Evolutionary conservation across 2,329 filamentous ascomycete species (phyloP), one percentile per base, ranked within the genome.

Genomic region (Achaetomium macrosporum): DNA sequence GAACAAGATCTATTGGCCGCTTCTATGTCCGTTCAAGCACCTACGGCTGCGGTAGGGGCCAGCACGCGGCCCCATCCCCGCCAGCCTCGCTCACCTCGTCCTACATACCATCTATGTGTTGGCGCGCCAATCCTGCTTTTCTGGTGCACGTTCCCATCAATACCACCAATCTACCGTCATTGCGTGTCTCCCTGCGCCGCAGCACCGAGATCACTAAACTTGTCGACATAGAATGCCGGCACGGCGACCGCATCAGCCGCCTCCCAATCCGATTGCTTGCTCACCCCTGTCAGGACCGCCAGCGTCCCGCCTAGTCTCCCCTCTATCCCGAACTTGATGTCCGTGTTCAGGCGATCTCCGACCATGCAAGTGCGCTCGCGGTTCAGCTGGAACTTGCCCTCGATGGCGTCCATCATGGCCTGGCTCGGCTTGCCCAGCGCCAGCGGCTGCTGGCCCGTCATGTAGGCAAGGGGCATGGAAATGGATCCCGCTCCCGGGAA

Each of bases 321-420:
- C 66, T 97, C 86, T 58, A 96, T 80, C 3, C 93, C 93, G 68
- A 99, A 99, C 68, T 88, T 84, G 67, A 99, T 97, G 71, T 99
- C 93, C 0, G 93, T 99, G 68, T 97, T 88, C 58, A 96, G 75
- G 30, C 93, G 79, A 69, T 99, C 93, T 7, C 93, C 93, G 41
- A 99, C 81, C 93, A 99, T 99, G 71, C 93, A 97, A 1, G 93
- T 88, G 61, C 83, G 83, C 55, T 78, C 81, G 36, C 91, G 81
- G 68, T 97, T 85, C 50, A 99, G 86, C 61, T 87, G 79, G 69
- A 97, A 96, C 71, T 95, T 96, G 54, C 92, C 92, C 75, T 97
- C 92, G 53, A 99, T 87, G 3, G 93, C 90, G 69, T 97, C 92
- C 92, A 99, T 96, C 93, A 99, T 99, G 4, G 92, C 92, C 74